Conservation (phyloP, 495 filamentous ascomycete genomes). For the Cercophora sp. region DNA sequence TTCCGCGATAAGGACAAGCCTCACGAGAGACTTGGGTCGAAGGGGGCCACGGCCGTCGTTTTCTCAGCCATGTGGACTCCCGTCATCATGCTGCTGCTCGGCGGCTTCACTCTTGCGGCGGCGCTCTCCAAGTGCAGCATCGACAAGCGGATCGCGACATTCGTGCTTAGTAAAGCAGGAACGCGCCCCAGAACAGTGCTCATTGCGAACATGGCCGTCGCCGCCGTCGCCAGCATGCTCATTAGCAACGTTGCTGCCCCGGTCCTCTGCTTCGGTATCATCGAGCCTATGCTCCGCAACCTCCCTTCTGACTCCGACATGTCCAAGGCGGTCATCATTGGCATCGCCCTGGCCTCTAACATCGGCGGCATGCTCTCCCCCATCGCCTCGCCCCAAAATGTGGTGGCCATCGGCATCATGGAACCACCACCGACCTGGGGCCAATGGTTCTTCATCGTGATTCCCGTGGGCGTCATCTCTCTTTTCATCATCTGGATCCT, state of each 20-base stretch:
- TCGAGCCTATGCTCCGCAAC: slow-evolving; percentile 93
- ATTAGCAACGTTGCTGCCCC: slow-evolving; percentile 98
- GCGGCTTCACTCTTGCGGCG: slow-evolving; percentile 93
- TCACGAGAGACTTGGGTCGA: slow-evolving; percentile 63
- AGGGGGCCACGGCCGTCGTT: slow-evolving; percentile 72
- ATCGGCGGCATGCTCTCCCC: slow-evolving; percentile 95
- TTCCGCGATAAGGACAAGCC: slow-evolving; percentile 72
- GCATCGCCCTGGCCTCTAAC: slow-evolving; percentile 92
- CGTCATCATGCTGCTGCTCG: slow-evolving; percentile 96
- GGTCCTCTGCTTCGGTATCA: slow-evolving; percentile 97
- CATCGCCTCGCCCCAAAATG: slow-evolving; percentile 95
- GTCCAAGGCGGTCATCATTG: slow-evolving; percentile 90
- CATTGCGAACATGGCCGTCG: slow-evolving; percentile 96
- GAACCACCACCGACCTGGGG: slow-evolving; percentile 83
- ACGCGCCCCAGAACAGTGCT: slow-evolving; percentile 84
- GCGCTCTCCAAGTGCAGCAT: slow-evolving; percentile 96
- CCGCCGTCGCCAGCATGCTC: slow-evolving; percentile 97
- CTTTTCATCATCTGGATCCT: slow-evolving; percentile 87
- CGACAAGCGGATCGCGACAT: slow-evolving; percentile 92
- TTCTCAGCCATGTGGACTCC: slow-evolving; percentile 98
- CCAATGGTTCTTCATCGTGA: slow-evolving; percentile 92
- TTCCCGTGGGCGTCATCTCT: slow-evolving; percentile 88
- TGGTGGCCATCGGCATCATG: slow-evolving; percentile 96
- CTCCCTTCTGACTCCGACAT: slow-evolving; percentile 85
- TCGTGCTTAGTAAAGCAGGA: slow-evolving; percentile 95